Evolutionary conservation across 176 grass and related monocot species (phyloP).

Genomic region (Oryza punctata): DNA sequence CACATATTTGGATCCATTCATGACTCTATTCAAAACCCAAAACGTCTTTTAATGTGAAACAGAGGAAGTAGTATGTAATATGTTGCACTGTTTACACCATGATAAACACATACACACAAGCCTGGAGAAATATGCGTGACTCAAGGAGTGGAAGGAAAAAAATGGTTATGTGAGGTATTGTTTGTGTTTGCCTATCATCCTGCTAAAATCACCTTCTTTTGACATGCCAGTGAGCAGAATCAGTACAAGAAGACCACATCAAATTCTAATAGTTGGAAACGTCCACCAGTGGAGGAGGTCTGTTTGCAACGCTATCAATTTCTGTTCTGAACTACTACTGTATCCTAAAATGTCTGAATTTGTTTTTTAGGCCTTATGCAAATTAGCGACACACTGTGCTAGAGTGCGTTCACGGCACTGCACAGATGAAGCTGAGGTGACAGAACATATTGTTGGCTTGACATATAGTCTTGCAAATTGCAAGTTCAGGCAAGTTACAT

Average conservation of each 20-base stretch:
- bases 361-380: constrained; percentile 67
- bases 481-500: constrained; percentile 61
- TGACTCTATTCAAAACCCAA: too few species aligned
- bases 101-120: not conserved
- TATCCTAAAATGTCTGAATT: not conserved
- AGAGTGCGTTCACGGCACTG: constrained; percentile 88
- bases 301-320: constrained; percentile 21
- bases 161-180: not conserved
- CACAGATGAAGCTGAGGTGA: constrained; percentile 87
- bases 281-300: constrained; percentile 81
- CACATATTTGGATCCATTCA: too few species aligned
- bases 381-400: constrained; percentile 69
- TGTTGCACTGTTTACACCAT: not conserved
- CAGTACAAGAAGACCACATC: constrained; percentile 74
- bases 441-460: constrained; percentile 87
- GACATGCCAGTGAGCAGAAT: constrained; percentile 64
- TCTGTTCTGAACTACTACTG: not conserved
- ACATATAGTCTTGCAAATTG: constrained; percentile 80
- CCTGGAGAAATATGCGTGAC: not conserved
- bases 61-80: not conserved
- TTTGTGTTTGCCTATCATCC: not conserved
- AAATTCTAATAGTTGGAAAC: constrained; percentile 57
- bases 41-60: too few species aligned
- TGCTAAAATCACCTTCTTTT: constrained; percentile 16
- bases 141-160: not conserved